These are phyloP conservation scores for Aspergillus ellipticus DNA, from an alignment of 495 filamentous ascomycete genomes.

Conservation along the genomic window DNA sequence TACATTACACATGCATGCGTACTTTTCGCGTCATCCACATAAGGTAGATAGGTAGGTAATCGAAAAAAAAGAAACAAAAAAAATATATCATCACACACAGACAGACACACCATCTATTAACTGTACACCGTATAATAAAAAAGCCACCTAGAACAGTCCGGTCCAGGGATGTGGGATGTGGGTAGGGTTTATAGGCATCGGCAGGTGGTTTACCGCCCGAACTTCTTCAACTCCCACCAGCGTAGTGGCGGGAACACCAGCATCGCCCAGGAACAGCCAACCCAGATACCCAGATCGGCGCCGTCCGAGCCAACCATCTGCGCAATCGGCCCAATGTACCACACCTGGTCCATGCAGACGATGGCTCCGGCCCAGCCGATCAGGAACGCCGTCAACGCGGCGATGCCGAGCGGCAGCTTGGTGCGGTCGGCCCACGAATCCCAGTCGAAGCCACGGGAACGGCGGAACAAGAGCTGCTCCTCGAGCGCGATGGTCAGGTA, in stretches of 20 bases:
- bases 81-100: too few relatives aligned
- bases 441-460: slow-evolving; percentile 52
- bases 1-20: too few relatives aligned
- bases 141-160: too few relatives aligned
- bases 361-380: slow-evolving; percentile 62
- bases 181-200: too few relatives aligned
- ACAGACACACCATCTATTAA: too few relatives aligned
- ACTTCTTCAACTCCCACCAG: slow-evolving; percentile 41
- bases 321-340: slow-evolving; percentile 57
- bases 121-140: too few relatives aligned
- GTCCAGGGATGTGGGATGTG: too few relatives aligned
- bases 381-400: slow-evolving; percentile 54
- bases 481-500: slow-evolving; percentile 51
- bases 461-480: slow-evolving; percentile 51
- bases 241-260: slow-evolving; percentile 46
- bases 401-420: slow-evolving; percentile 54
- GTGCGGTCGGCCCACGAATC: slow-evolving; percentile 48
- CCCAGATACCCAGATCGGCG: slow-evolving; percentile 33
- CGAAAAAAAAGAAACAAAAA: too few relatives aligned
- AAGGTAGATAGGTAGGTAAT: too few relatives aligned
- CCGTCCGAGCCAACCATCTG: slow-evolving; percentile 26
- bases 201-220: slow-evolving; percentile 19
- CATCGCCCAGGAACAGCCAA: slow-evolving; percentile 42
- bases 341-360: slow-evolving; percentile 59
- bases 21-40: too few relatives aligned